phyloP scores from a whole-genome alignment of 2,329 filamentous ascomycete genomes.

The Clarireedia homoeocarpa region DNA sequence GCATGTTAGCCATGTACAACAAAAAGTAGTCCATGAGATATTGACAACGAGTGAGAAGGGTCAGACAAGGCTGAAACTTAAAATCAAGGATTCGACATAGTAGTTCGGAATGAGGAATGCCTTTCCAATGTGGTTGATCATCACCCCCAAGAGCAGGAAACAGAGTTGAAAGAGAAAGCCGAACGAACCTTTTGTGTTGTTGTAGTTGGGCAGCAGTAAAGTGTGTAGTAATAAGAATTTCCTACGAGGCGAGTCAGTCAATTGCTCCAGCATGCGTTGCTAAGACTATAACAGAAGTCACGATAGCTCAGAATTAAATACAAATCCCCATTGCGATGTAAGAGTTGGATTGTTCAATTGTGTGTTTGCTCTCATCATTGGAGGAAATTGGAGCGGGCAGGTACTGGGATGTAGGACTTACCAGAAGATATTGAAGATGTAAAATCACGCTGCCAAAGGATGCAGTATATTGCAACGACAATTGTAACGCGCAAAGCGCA shows the following conservation, averaged over 20 bases:
- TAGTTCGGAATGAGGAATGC: conserved; percentile 32
- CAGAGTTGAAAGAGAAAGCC: conserved; percentile 7
- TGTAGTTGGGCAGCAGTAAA: background rate
- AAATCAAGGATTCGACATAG: conserved; percentile 32
- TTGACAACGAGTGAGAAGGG: conserved; percentile 18
- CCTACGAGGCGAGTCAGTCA: background rate
- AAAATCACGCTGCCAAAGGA: background rate
- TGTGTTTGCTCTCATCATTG: conserved; percentile 33
- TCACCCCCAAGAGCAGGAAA: conserved; percentile 23
- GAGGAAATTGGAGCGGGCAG: conserved; percentile 15
- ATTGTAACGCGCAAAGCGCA: background rate
- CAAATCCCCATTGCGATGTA: conserved; percentile 31
- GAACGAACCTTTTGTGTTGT: conserved; percentile 26
- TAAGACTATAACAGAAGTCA: background rate
- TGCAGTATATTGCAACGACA: background rate
- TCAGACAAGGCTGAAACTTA: conserved; percentile 41
- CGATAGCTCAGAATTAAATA: conserved; percentile 30
- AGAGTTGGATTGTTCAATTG: conserved; percentile 37
- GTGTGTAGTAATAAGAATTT: background rate
- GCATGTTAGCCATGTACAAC: conserved; percentile 7
- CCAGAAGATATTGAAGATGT: conserved; percentile 4
- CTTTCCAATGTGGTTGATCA: conserved; percentile 30
- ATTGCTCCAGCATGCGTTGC: background rate
- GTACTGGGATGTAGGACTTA: conserved; percentile 11
- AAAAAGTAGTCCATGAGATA: background rate